Evolutionary conservation across 805 yeast genomes (phyloP).

Genomic region (Barnettozyma botsteinii): DNA sequence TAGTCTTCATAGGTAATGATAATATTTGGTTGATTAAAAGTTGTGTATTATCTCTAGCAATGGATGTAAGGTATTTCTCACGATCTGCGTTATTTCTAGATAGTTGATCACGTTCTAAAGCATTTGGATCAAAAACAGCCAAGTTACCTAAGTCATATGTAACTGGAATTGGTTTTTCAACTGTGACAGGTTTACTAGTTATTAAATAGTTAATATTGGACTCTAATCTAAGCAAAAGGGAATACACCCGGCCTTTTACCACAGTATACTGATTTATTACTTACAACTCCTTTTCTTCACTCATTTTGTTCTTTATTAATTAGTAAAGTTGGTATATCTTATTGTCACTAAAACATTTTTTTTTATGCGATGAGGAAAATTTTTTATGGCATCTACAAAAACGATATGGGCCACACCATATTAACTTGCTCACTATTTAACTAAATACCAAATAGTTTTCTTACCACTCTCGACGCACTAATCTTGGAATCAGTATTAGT

Average conservation of each 20-base stretch:
- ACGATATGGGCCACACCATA: conserved; percentile 9
- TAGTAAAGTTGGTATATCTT: too few species aligned
- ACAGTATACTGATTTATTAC: neutral
- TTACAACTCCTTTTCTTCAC: conserved; percentile 8
- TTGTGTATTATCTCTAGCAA: conserved; percentile 90
- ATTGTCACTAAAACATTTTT: neutral
- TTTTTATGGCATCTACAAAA: neutral
- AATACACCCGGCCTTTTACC: too few species aligned
- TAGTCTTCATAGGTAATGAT: conserved; percentile 82
- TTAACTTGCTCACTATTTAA: neutral
- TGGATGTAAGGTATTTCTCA: conserved; percentile 56
- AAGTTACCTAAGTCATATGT: conserved; percentile 85
- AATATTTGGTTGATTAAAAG: conserved; percentile 83
- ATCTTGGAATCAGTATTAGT: conserved; percentile 6
- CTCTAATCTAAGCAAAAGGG: too few species aligned
- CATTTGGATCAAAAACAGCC: conserved; percentile 85
- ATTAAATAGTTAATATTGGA: conserved; percentile 3
- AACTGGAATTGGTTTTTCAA: conserved; percentile 87
- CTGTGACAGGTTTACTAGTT: conserved; percentile 65
- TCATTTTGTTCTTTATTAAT: neutral
- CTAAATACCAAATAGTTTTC: conserved; percentile 21
- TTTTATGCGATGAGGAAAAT: conserved; percentile 13
- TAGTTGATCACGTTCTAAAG: conserved; percentile 59
- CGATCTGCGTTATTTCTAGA: conserved; percentile 46
- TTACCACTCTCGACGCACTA: conserved; percentile 17